These are phyloP conservation scores for Vinca minor DNA, from an alignment of 257 asterid species.

Conservation along the genomic window DNA sequence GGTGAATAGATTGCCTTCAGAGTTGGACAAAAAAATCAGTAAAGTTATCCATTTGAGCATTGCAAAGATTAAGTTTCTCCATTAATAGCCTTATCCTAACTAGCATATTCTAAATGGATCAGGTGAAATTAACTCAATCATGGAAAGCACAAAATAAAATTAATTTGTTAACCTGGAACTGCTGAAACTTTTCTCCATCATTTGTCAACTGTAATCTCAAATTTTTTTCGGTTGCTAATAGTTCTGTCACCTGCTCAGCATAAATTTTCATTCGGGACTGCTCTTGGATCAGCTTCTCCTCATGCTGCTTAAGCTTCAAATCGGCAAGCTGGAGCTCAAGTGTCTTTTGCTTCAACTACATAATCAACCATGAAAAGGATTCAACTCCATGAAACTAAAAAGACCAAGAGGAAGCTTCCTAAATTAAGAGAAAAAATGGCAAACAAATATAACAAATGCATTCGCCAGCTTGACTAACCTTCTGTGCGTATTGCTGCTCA, in stretches of 20 bases:
- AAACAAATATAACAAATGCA: neutral
- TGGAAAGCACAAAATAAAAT: neutral
- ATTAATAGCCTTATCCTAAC: neutral
- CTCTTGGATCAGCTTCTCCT: constrained; percentile 73
- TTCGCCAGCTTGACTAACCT: constrained; percentile 35
- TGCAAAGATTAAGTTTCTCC: neutral
- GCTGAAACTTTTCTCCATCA: constrained; percentile 97
- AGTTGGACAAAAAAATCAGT: neutral
- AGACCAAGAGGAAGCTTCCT: neutral
- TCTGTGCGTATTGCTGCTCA: constrained; percentile 79
- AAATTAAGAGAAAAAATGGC: neutral
- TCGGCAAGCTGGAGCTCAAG: constrained; percentile 93
- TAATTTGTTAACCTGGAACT: constrained; percentile 62
- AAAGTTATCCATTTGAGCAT: neutral
- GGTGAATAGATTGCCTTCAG: neutral
- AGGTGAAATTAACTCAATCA: neutral
- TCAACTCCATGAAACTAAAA: neutral
- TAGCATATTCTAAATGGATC: neutral
- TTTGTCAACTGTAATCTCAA: constrained; percentile 86
- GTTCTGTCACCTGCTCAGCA: constrained; percentile 83
- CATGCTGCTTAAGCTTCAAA: constrained; percentile 77
- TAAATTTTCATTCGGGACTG: constrained; percentile 85
- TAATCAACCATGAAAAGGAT: constrained; percentile 9
- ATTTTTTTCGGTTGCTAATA: constrained; percentile 84
- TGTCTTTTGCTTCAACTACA: constrained; percentile 85